Base-by-base conservation (phyloP, 352 stramenopile genomes). In the Phytophthora idaei region DNA sequence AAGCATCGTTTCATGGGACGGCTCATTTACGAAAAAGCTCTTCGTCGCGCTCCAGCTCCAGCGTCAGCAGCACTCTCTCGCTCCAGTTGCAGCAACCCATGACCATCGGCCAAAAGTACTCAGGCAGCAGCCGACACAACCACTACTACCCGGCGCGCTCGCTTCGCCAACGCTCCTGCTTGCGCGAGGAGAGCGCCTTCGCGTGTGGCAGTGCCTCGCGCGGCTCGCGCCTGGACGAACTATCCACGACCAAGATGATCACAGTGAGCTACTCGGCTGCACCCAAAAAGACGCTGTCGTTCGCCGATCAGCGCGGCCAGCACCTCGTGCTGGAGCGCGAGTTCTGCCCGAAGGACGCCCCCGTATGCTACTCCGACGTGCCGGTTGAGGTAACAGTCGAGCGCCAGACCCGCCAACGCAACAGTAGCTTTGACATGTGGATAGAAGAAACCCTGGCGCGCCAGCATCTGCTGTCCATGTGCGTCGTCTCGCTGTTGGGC, bases 231-330 rank as follows among this genome's bases (percentile, higher is more conserved):
- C 56, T 69, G 32, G 71, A 78, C 32, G 73, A 80, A 28, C 49
- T 80, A 42, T 80, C 69, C 47, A 28, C 74, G 45, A 74, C 57
- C 52, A 73, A 66, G 36, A 63, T 52, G 42, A 64, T 77, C 63
- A 76, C 75, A 29, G 64, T 87, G 39, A 70, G 73, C 53, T 80
- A 73, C 39, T 68, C 61, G 25, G 39, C 48, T 5, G 36, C 61
- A 39, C 69, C 64, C 64, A 89, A 90, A 68, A 90, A 90, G 57
- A 62, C 65, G 37, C 67, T 90, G 1, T 85, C 76, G 55, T 90
- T 90, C 59, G 81, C 81, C 0, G 81, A 90, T 60, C 78, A 90
- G 50, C 70, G 76, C 51, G 81, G 78, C 36, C 63, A 74, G 47
- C 61, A 77, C 61, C 65, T 90, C 57, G 80, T 89, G 60, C 28